Evolutionary conservation across 2,329 filamentous ascomycete species (phyloP).

Genomic region (Aschersonia sp.): DNA sequence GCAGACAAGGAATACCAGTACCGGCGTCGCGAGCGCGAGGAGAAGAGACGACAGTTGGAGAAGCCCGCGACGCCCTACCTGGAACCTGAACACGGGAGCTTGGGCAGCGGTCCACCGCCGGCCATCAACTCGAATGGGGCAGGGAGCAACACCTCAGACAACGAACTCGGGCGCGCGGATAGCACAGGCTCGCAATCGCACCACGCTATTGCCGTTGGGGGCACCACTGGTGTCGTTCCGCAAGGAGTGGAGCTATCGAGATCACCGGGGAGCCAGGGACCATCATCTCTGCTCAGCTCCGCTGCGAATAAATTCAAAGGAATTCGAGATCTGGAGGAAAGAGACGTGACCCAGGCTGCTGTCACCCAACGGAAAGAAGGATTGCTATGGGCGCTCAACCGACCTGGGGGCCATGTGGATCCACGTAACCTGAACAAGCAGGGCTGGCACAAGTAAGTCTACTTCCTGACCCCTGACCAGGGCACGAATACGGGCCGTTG

Average conservation of each 20-base stretch:
- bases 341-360: constrained; percentile 40
- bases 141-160: constrained; percentile 41
- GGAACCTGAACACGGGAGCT: constrained; percentile 48
- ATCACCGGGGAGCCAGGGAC: constrained; percentile 39
- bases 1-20: constrained; percentile 96
- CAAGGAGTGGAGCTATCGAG: constrained; percentile 31
- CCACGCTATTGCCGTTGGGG: constrained; percentile 30
- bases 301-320: constrained; percentile 62
- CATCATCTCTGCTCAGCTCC: constrained; percentile 33
- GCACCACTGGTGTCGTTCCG: constrained; percentile 13
- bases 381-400: constrained; percentile 82
- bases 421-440: constrained; percentile 92
- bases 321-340: constrained; percentile 82
- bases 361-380: constrained; percentile 74
- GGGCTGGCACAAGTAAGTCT: constrained; percentile 89
- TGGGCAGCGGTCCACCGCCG: constrained; percentile 18
- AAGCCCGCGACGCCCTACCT: constrained; percentile 66
- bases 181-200: constrained; percentile 58
- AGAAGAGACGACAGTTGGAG: constrained; percentile 79
- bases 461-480: not conserved
- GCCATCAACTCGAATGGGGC: constrained; percentile 26
- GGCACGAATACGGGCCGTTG: not conserved
- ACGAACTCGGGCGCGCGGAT: constrained; percentile 57
- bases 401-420: constrained; percentile 87
- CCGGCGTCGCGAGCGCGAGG: constrained; percentile 84